Base-by-base conservation (phyloP, 1,139 yeast species). In the Eremothecium sinecaudum region DNA sequence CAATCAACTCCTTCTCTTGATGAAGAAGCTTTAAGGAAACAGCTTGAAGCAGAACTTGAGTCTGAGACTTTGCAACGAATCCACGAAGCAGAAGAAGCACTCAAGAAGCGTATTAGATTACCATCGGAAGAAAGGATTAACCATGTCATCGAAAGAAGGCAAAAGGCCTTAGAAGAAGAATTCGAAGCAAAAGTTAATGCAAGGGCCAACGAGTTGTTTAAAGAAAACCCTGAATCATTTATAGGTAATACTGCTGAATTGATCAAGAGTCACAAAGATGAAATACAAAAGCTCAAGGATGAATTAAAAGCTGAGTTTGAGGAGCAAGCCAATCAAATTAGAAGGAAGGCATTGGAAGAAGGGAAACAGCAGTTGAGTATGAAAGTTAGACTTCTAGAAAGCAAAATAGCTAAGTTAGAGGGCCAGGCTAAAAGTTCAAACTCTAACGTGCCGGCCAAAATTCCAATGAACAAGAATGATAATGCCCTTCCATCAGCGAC, bases 331-430 rank as follows among this genome's bases (percentile, higher is more conserved):
- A 56, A 58, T 6, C 59, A 51, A 18, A 48, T 52, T 23, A 62
- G 61, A 49, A 55, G 63, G 43, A 51, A 50, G 24, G 54, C 64
- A 3, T 58, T 62, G 33, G 64, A 61, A 21, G 64, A 64, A 34
- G 61, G 66, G 6, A 48, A 46, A 31, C 59, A 62, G 39, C 61
- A 63, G 32, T 58, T 60, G 21, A 53, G 50, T 27, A 50, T 51
- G 58, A 58, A 47, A 40, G 59, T 49, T 36, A 55, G 47, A 16
- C 37, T 53, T 15, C 31, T 44, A 28, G 56, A 39, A 38, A 46
- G 47, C 38, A 56, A 53, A 43, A 50, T 49, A 17, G 42, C 46
- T 22, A 52, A 48, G 37, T 39, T 48, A 17, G 56, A 46, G 39
- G 33, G 43, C 9, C 56, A 41, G 38, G 14, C 4, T 17, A 27